Evolutionary conservation across 169 alveolate genomes (phyloP), one percentile per base, ranked within the genome.

Genomic region (Plasmodium inui): DNA sequence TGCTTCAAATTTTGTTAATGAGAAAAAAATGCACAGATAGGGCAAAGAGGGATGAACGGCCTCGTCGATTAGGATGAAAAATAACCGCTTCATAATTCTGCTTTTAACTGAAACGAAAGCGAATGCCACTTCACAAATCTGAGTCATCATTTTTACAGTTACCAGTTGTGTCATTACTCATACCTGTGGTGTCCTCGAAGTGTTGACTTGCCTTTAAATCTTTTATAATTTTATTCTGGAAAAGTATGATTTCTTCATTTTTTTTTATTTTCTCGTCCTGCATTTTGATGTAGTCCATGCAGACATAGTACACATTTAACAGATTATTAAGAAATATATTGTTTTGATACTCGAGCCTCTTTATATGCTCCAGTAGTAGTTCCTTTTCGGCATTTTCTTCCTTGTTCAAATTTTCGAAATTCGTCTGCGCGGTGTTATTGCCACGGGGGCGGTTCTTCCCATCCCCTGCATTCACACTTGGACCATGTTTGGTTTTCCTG

Each of bases 221-320:
- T 8, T 22, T 37, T 73, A 83, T 90, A 41, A 83, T 34, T 90
- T 90, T 39, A 26, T 72, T 90, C 71, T 90, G 84, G 50, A 26
- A 82, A 57, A 39, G 84, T 10, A 84, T 84, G 10, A 84, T 78
- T 82, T 92, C 70, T 34, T 84, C 93, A 26, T 92, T 82, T 57
- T 92, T 50, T 82, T 84, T 92, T 67, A 92, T 83, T 92, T 84
- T 92, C 50, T 92, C 90, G 34, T 92, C 93, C 55, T 92, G 95
- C 82, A 84, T 67, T 61, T 84, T 84, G 41, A 92, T 84, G 73
- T 92, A 92, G 46, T 92, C 95, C 39, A 82, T 71, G 76, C 92
- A 92, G 17, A 79, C 89, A 41, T 92, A 84, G 71, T 92, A 92
- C 95, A 92, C 83, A 76, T 84, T 92, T 67, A 83, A 50, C 34